Conservation (phyloP, 2,329 filamentous ascomycete genomes). For the Fusarium algeriense region DNA sequence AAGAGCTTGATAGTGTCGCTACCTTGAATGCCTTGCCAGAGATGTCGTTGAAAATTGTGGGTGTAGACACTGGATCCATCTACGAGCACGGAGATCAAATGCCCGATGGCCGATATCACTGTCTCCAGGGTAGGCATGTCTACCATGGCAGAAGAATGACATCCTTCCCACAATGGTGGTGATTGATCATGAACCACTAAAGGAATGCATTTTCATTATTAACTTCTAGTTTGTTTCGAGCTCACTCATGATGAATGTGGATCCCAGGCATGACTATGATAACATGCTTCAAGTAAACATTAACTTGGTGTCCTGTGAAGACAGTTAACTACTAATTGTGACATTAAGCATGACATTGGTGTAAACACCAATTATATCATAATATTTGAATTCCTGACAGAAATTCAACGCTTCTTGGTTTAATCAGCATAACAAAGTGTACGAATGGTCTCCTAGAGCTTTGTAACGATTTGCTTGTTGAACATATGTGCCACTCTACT, state of each 20-base stretch:
- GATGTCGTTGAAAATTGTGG: slow-evolving; percentile 48
- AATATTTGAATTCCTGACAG: neutral
- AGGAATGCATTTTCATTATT: neutral
- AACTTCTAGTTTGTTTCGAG: neutral
- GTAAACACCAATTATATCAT: too few species aligned
- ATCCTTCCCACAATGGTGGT: neutral
- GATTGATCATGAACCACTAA: neutral
- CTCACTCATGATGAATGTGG: neutral
- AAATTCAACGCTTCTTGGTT: neutral
- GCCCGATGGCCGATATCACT: slow-evolving; percentile 37
- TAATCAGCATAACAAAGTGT: too few species aligned
- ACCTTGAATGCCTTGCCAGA: slow-evolving; percentile 41
- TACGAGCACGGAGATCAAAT: slow-evolving; percentile 20
- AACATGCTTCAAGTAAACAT: neutral
- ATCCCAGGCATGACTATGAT: neutral
- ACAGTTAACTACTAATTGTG: neutral
- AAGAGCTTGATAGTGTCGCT: slow-evolving; percentile 35
- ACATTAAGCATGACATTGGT: neutral
- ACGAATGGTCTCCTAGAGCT: neutral
- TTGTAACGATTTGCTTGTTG: neutral
- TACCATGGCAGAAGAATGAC: neutral
- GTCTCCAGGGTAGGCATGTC: slow-evolving; percentile 21
- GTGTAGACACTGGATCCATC: slow-evolving; percentile 20
- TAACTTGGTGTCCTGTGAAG: neutral
- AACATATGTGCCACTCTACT: neutral